These are phyloP conservation scores for Atractiella rhizophila DNA, from an alignment of 768 basidiomycete genomes.

Conservation along the genomic window DNA sequence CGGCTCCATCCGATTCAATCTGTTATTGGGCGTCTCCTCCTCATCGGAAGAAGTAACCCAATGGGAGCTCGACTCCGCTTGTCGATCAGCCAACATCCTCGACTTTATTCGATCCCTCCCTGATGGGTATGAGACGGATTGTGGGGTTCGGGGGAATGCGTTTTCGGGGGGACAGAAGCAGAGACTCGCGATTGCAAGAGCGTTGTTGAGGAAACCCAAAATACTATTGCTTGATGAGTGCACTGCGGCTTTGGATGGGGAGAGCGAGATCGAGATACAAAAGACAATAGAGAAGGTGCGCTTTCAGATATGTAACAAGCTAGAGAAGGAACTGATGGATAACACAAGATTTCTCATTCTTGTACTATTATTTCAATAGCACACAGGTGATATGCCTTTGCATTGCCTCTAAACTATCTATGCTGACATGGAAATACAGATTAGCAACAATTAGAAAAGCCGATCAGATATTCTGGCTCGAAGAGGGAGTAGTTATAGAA, in stretches of 20 bases:
- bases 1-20: slow-evolving; percentile 26
- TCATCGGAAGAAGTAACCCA: slow-evolving; percentile 25
- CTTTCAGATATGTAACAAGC: too few species aligned
- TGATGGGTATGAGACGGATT: slow-evolving; percentile 17
- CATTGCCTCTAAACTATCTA: too few species aligned
- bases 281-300: too few species aligned
- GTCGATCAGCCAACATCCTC: slow-evolving; percentile 21
- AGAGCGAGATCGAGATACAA: too few species aligned
- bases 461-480: too few species aligned
- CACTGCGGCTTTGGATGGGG: slow-evolving; percentile 19
- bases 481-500: too few species aligned
- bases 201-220: slow-evolving; percentile 21
- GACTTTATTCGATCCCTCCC: slow-evolving; percentile 2
- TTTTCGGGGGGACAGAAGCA: slow-evolving; percentile 17
- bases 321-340: too few species aligned
- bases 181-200: slow-evolving; percentile 23
- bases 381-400: too few species aligned
- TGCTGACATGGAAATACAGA: too few species aligned
- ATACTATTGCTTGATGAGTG: slow-evolving; percentile 17
- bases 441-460: too few species aligned
- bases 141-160: slow-evolving; percentile 16
- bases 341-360: too few species aligned
- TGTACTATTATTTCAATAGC: too few species aligned
- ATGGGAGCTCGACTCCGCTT: slow-evolving; percentile 24
- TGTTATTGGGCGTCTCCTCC: slow-evolving; percentile 24